phyloP scores from a whole-genome alignment of 306 rosid species.

The Ceratonia siliqua region DNA sequence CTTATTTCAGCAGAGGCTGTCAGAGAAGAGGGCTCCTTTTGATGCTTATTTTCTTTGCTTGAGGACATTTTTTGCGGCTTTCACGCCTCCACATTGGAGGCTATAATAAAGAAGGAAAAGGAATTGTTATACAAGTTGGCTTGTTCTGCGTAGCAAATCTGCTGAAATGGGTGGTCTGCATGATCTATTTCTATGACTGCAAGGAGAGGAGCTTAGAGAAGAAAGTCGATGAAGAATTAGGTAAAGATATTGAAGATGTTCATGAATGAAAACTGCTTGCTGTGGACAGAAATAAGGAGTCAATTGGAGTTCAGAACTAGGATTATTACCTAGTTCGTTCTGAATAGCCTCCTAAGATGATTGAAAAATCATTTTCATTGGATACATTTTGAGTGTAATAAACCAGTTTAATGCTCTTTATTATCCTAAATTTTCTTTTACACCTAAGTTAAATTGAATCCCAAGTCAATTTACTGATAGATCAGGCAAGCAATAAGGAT shows the following conservation, averaged over 20 bases:
- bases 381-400: neutral
- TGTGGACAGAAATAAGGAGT: neutral
- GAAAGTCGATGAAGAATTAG: conserved; percentile 42
- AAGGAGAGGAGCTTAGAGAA: conserved; percentile 38
- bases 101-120: conserved; percentile 30
- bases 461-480: neutral
- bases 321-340: neutral
- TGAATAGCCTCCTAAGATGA: neutral
- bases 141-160: conserved; percentile 47
- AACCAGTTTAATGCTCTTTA: neutral
- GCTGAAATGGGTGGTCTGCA: conserved; percentile 57
- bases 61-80: conserved; percentile 49
- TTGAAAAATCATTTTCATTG: neutral
- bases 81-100: conserved; percentile 42
- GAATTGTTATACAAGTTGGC: conserved; percentile 35
- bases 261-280: conserved; percentile 6
- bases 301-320: neutral
- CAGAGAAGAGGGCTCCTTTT: conserved; percentile 45
- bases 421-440: neutral
- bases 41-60: conserved; percentile 55
- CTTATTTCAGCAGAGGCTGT: conserved; percentile 44
- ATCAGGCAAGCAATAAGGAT: neutral
- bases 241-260: conserved; percentile 20
- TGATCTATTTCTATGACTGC: conserved; percentile 52
- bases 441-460: neutral